phyloP scores from a whole-genome alignment of 164 flowering plant genomes.

The Annona cherimola region DNA sequence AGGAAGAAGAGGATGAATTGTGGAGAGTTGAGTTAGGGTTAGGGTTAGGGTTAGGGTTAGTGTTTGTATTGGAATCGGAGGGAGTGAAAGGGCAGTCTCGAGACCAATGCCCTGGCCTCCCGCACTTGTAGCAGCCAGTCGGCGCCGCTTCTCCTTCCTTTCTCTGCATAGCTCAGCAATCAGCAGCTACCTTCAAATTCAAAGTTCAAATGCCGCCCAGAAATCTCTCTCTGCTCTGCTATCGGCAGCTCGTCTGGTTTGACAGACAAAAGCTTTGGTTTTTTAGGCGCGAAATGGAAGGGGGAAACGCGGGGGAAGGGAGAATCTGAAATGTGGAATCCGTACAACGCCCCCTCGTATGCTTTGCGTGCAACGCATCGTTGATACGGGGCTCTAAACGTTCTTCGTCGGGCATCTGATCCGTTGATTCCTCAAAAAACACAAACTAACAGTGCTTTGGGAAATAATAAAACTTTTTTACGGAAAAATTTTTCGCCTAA shows the following conservation, averaged over 20 bases:
- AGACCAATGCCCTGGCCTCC: constrained; percentile 97
- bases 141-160: constrained; percentile 38
- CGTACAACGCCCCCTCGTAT: too few species aligned
- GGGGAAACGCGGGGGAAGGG: not conserved
- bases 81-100: constrained; percentile 75
- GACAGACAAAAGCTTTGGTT: not conserved
- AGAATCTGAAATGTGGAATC: not conserved
- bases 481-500: too few species aligned
- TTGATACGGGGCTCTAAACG: too few species aligned
- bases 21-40: constrained; percentile 8
- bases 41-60: constrained; percentile 27
- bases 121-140: constrained; percentile 97
- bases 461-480: too few species aligned
- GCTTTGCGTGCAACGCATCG: too few species aligned
- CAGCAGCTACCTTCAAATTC: too few species aligned
- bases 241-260: not conserved
- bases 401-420: too few species aligned
- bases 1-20: constrained; percentile 2
- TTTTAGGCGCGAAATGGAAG: not conserved
- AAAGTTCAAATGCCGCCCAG: too few species aligned
- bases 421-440: too few species aligned
- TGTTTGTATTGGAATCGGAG: too few species aligned
- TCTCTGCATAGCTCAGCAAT: not conserved
- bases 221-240: not conserved
- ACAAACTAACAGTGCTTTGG: too few species aligned